Conservation (phyloP, 768 basidiomycete genomes). For the Cystobasidium tubakii region DNA sequence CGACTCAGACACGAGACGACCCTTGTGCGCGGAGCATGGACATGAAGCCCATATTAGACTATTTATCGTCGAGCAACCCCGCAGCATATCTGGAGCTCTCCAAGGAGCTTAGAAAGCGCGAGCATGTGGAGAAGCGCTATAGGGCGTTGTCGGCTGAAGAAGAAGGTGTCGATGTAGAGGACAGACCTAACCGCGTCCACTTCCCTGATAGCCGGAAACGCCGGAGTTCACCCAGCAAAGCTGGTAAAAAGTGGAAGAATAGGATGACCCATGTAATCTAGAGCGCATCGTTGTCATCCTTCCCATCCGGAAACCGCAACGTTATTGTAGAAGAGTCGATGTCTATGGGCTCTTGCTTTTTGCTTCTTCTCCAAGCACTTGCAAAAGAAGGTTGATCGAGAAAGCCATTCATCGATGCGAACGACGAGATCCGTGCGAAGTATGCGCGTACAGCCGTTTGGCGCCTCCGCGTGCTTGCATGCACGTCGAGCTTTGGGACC, state of each 20-base stretch:
- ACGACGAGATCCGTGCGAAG: background rate
- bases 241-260: slow-evolving; percentile 15
- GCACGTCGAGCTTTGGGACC: background rate
- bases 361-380: background rate
- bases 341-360: background rate
- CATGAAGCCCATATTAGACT: background rate
- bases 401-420: background rate
- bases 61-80: background rate
- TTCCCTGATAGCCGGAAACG: background rate
- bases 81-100: background rate
- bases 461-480: background rate
- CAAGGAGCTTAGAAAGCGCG: background rate
- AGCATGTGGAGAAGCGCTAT: background rate
- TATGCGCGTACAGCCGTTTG: background rate
- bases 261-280: slow-evolving; percentile 1
- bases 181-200: background rate
- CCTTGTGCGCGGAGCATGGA: background rate
- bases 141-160: background rate
- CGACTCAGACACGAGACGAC: background rate
- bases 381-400: background rate
- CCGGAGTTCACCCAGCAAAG: background rate
- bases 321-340: background rate
- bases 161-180: background rate
- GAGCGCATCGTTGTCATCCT: background rate
- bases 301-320: too few relatives aligned